phyloP scores from a whole-genome alignment of 2,329 filamentous ascomycete genomes.

The Pseudogymnoascus sp. region DNA sequence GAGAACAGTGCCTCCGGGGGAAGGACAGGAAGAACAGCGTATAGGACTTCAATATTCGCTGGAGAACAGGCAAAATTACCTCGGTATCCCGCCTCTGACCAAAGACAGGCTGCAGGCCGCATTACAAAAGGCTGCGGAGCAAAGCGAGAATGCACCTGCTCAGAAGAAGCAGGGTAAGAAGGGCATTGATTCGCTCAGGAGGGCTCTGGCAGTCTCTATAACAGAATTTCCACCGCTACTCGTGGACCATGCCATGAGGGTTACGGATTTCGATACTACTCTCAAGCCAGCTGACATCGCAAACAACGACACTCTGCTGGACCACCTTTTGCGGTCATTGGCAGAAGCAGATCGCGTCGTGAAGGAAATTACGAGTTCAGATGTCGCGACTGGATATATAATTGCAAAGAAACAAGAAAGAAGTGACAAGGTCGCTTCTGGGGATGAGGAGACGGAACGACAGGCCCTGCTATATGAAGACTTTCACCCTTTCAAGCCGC shows the following conservation, averaged over 20 bases:
- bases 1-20: slow-evolving; percentile 71
- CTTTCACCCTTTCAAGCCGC: slow-evolving; percentile 85
- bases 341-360: slow-evolving; percentile 64
- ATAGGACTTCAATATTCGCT: slow-evolving; percentile 73
- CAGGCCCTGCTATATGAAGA: slow-evolving; percentile 72
- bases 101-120: slow-evolving; percentile 64
- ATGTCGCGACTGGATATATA: slow-evolving; percentile 74
- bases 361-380: slow-evolving; percentile 58
- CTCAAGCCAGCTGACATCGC: slow-evolving; percentile 64
- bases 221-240: slow-evolving; percentile 83
- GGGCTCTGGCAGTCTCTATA: slow-evolving; percentile 74
- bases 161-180: slow-evolving; percentile 62
- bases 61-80: slow-evolving; percentile 76
- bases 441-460: slow-evolving; percentile 33
- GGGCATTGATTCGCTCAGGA: slow-evolving; percentile 67
- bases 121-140: slow-evolving; percentile 59
- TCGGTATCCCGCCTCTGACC: slow-evolving; percentile 67
- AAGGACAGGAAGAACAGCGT: slow-evolving; percentile 76
- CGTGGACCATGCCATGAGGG: slow-evolving; percentile 75
- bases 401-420: slow-evolving; percentile 59
- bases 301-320: slow-evolving; percentile 55
- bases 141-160: slow-evolving; percentile 43
- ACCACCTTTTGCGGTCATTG: slow-evolving; percentile 61
- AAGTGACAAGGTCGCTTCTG: slow-evolving; percentile 14
- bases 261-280: slow-evolving; percentile 62